Percentiles rank a stretch among this genome's conserved stretches.
Conservation (phyloP, 768 basidiomycete genomes). For the Termitomyces sp. region DNA sequence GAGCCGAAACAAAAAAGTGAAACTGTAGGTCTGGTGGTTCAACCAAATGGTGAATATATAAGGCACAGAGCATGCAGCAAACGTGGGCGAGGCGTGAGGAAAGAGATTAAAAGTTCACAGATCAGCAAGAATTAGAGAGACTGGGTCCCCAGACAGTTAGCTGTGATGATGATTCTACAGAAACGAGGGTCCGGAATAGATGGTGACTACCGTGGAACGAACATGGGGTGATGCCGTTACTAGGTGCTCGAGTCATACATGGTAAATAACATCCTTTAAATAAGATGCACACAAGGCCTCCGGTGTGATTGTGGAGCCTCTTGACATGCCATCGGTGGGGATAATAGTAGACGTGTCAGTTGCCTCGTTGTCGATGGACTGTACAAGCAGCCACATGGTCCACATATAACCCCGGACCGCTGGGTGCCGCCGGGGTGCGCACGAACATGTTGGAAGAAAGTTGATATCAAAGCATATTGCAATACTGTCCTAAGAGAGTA, state of each 20-base stretch:
- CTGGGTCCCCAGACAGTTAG: neutral
- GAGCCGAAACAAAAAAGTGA: neutral
- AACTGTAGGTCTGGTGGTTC: neutral
- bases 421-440: no score
- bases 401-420: neutral
- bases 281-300: neutral
- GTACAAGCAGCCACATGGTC: neutral
- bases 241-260: neutral
- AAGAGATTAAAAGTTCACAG: conserved; percentile 1
- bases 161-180: neutral
- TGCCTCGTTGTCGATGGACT: conserved; percentile 3
- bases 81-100: conserved; percentile 11
- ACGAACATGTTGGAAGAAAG: neutral
- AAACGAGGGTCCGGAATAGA: conserved; percentile 1
- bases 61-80: conserved; percentile 8
- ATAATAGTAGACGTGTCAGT: conserved; percentile 5
- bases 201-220: neutral
- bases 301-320: conserved; percentile 10
- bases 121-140: neutral
- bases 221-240: conserved; percentile 4
- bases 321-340: conserved; percentile 3
- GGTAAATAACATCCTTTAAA: neutral
- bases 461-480: no score
- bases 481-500: no score
- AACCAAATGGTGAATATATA: conserved; percentile 9